Percentiles rank a stretch among this genome's conserved stretches.
phyloP scores from a whole-genome alignment of 805 yeast genomes.

The Wickerhamiella sergipiensis region DNA sequence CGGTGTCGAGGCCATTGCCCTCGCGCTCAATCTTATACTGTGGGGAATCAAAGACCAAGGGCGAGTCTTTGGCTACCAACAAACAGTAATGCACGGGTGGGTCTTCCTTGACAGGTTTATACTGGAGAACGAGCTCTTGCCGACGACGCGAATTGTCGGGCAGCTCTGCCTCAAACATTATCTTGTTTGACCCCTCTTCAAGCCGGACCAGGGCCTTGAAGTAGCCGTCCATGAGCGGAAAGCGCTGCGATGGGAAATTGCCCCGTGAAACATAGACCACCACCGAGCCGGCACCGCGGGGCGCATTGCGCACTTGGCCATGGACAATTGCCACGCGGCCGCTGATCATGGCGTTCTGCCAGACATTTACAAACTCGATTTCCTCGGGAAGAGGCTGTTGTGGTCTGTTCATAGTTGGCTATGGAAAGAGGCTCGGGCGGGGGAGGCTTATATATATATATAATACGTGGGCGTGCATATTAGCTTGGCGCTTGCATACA shows the following conservation, averaged over 20 bases:
- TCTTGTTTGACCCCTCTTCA: slow-evolving; percentile 49
- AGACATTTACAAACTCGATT: slow-evolving; percentile 20
- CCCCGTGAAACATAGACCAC: slow-evolving; percentile 31
- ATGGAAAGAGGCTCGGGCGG: neutral
- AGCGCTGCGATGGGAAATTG: slow-evolving; percentile 52
- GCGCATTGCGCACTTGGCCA: slow-evolving; percentile 22
- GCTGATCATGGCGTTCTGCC: slow-evolving; percentile 19
- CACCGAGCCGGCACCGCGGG: slow-evolving; percentile 27
- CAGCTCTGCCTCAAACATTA: slow-evolving; percentile 32
- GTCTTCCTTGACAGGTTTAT: slow-evolving; percentile 44
- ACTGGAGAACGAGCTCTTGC: slow-evolving; percentile 29
- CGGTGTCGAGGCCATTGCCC: slow-evolving; percentile 54
- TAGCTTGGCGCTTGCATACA: neutral
- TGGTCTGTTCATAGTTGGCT: neutral
- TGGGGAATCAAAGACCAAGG: slow-evolving; percentile 59
- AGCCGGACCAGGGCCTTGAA: slow-evolving; percentile 69
- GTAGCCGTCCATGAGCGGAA: slow-evolving; percentile 52
- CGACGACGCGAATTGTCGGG: slow-evolving; percentile 6
- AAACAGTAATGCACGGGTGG: slow-evolving; percentile 76
- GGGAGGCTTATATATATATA: neutral
- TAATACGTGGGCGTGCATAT: neutral
- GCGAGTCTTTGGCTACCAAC: slow-evolving; percentile 64
- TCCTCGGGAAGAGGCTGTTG: slow-evolving; percentile 7
- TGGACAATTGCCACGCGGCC: slow-evolving; percentile 25
- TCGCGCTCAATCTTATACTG: slow-evolving; percentile 29